phyloP scores from a whole-genome alignment of 176 grass and related monocot species.

The Zea mays region DNA sequence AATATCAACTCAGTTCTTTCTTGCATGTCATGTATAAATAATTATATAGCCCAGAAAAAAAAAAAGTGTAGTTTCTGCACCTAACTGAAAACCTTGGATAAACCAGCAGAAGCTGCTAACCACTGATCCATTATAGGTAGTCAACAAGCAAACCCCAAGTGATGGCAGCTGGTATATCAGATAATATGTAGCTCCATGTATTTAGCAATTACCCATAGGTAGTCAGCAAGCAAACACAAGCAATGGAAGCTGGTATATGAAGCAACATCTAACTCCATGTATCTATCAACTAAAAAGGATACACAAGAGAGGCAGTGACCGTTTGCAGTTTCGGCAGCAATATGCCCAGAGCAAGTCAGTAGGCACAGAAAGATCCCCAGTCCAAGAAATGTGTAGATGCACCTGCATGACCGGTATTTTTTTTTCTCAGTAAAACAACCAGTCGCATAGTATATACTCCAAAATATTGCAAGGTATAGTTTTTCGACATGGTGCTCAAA shows the following conservation, averaged over 20 bases:
- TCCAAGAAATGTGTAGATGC: conserved; percentile 76
- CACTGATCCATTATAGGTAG: background rate
- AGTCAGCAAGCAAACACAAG: background rate
- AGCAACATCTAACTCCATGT: background rate
- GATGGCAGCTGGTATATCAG: background rate
- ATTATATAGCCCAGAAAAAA: background rate
- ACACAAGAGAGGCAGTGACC: conserved; percentile 84
- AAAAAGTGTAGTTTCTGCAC: background rate
- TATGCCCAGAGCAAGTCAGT: conserved; percentile 82
- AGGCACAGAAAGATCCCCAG: conserved; percentile 71
- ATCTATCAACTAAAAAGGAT: conserved; percentile 56
- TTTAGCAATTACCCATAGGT: background rate
- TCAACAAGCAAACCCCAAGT: background rate
- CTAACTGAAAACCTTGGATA: background rate
- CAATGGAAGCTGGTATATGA: background rate
- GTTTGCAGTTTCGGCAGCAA: conserved; percentile 84
- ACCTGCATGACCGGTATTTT: conserved; percentile 55
- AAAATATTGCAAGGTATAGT: background rate
- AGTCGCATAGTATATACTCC: background rate
- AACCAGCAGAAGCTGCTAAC: background rate
- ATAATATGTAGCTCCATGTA: background rate
- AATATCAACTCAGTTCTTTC: background rate
- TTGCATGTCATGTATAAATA: background rate
- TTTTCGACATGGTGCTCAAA: background rate
- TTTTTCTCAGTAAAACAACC: background rate